phyloP scores from a whole-genome alignment of 2,329 filamentous ascomycete genomes.

The Cercospora zeina region DNA sequence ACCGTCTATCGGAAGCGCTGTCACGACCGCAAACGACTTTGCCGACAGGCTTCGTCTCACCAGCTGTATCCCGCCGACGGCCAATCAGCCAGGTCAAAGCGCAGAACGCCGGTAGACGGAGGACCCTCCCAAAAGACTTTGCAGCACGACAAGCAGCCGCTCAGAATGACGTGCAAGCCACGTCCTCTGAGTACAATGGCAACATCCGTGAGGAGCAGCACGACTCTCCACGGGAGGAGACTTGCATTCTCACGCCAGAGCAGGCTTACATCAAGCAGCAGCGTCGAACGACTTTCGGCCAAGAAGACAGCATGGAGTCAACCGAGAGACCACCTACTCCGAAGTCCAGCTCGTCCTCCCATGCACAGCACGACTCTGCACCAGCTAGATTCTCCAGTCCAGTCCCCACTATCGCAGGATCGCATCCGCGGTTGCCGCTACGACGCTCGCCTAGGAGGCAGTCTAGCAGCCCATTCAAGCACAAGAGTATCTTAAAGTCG shows the following conservation, averaged over 20 bases:
- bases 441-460: constrained; percentile 34
- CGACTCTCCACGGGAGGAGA: neutral
- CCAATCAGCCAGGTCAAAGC: constrained; percentile 27
- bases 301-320: constrained; percentile 2
- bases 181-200: neutral
- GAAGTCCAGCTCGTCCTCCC: neutral
- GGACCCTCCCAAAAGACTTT: constrained; percentile 37
- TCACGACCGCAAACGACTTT: constrained; percentile 17
- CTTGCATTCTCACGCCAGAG: constrained; percentile 3
- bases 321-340: neutral
- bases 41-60: constrained; percentile 40
- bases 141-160: constrained; percentile 19
- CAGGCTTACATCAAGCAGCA: constrained; percentile 12
- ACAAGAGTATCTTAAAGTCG: constrained; percentile 22
- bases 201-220: neutral
- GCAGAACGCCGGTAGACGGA: constrained; percentile 28
- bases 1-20: neutral
- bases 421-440: constrained; percentile 28
- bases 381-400: constrained; percentile 25
- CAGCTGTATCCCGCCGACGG: constrained; percentile 31
- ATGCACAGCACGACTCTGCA: constrained; percentile 1
- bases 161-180: neutral
- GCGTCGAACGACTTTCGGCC: constrained; percentile 3
- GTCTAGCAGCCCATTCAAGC: constrained; percentile 36
- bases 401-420: constrained; percentile 25